Conservation (phyloP, 2,329 filamentous ascomycete species). For the Apiospora aurea region DNA sequence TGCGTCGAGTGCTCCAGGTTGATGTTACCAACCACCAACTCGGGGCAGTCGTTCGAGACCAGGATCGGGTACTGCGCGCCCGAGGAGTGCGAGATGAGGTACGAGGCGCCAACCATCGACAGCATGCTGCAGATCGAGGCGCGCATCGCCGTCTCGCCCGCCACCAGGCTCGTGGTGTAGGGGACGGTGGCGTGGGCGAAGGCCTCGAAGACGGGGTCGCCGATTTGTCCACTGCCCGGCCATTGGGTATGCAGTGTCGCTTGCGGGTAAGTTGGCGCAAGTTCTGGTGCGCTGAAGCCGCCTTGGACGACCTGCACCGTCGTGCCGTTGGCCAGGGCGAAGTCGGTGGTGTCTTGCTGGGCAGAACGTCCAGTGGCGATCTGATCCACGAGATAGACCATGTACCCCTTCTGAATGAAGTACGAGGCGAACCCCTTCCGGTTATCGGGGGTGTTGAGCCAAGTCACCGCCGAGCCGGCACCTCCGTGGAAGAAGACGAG, state of each 20-base stretch:
- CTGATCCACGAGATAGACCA: slow-evolving; percentile 50
- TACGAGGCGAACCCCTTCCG: slow-evolving; percentile 50
- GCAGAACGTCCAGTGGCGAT: slow-evolving; percentile 44
- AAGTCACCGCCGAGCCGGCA: slow-evolving; percentile 41
- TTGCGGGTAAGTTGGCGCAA: slow-evolving; percentile 41
- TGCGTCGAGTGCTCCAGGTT: slow-evolving; percentile 43
- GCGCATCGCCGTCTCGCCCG: slow-evolving; percentile 35
- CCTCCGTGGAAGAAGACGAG: slow-evolving; percentile 44
- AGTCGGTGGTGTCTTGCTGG: slow-evolving; percentile 40
- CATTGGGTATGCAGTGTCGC: slow-evolving; percentile 43
- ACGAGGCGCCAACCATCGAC: slow-evolving; percentile 37
- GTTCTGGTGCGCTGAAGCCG: slow-evolving; percentile 38
- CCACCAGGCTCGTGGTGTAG: slow-evolving; percentile 35
- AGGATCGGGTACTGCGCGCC: slow-evolving; percentile 30
- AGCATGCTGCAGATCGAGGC: slow-evolving; percentile 36
- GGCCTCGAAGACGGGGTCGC: slow-evolving; percentile 55
- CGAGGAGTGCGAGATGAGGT: slow-evolving; percentile 41
- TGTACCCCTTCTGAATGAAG: slow-evolving; percentile 49
- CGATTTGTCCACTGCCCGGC: slow-evolving; percentile 42
- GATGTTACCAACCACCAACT: slow-evolving; percentile 40
- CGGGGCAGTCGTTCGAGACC: slow-evolving; percentile 38
- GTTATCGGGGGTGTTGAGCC: slow-evolving; percentile 50
- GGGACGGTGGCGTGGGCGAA: slow-evolving; percentile 54
- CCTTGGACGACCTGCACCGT: slow-evolving; percentile 37
- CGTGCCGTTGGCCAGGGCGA: slow-evolving; percentile 33